Conservation (phyloP, 2,329 filamentous ascomycete genomes). For the Fusarium concolor region DNA sequence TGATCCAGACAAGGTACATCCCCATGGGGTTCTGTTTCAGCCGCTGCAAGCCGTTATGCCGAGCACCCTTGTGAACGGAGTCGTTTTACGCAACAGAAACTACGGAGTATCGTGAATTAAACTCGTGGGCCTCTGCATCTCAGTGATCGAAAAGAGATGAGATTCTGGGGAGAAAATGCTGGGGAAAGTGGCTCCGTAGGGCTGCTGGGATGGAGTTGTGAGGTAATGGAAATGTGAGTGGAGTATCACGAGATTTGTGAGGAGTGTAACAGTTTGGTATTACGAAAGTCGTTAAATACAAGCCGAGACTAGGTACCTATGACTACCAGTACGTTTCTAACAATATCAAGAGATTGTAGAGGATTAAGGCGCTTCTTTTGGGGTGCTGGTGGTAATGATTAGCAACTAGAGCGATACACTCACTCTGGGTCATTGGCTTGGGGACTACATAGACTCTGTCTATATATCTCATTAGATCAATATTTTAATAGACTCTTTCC, state of each 20-base stretch:
- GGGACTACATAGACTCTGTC: neutral
- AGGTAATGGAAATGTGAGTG: neutral
- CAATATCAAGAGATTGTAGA: neutral
- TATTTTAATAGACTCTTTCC: too few species aligned
- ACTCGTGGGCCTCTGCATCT: conserved; percentile 26
- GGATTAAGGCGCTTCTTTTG: neutral
- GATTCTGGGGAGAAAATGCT: neutral
- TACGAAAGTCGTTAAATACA: neutral
- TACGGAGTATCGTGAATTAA: neutral
- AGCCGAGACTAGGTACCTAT: neutral
- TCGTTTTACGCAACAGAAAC: conserved; percentile 3
- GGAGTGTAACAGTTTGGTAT: neutral
- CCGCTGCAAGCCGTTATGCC: conserved; percentile 31
- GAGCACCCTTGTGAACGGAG: conserved; percentile 1
- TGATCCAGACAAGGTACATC: conserved; percentile 16
- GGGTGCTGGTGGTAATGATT: neutral
- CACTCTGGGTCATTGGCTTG: neutral
- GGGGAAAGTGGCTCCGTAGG: conserved; percentile 16
- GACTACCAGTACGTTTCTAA: neutral
- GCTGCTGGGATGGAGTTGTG: conserved; percentile 10
- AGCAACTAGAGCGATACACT: neutral
- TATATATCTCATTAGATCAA: accelerated
- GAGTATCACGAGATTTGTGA: neutral
- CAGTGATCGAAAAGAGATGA: neutral
- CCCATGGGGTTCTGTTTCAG: conserved; percentile 28